Evolutionary conservation across 306 rosid species (phyloP).

Genomic region (Purshia tridentata): DNA sequence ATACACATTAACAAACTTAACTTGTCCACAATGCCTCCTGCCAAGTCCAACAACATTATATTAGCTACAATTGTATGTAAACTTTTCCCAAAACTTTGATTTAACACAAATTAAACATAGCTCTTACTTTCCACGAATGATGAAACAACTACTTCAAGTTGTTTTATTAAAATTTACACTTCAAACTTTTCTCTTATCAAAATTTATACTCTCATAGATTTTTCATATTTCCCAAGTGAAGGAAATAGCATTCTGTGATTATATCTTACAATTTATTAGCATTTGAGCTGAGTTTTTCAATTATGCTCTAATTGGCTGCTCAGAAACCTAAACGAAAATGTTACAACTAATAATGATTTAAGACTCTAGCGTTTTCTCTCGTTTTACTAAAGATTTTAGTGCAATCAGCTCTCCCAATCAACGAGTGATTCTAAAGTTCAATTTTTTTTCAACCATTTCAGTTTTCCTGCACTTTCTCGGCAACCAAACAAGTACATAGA

Average conservation of each 20-base stretch:
- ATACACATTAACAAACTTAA: background rate
- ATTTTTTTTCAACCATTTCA: background rate
- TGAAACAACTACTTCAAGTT: background rate
- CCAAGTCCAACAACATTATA: slow-evolving; percentile 4
- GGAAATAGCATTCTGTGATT: background rate
- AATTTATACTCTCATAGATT: background rate
- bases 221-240: background rate
- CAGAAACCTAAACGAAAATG: background rate
- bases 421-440: background rate
- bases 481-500: background rate
- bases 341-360: background rate
- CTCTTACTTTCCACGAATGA: background rate
- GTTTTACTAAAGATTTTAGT: background rate
- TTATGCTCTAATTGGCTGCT: background rate
- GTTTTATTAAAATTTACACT: background rate
- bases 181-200: background rate
- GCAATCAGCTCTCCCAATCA: slow-evolving; percentile 10
- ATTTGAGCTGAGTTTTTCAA: background rate
- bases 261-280: background rate
- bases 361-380: background rate
- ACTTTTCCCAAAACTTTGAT: background rate
- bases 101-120: background rate
- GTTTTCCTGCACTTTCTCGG: background rate
- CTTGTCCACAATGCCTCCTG: slow-evolving; percentile 12
- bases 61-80: background rate